Base-by-base conservation (phyloP, 352 stramenopile genomes). In the Pythium guiyangense region DNA sequence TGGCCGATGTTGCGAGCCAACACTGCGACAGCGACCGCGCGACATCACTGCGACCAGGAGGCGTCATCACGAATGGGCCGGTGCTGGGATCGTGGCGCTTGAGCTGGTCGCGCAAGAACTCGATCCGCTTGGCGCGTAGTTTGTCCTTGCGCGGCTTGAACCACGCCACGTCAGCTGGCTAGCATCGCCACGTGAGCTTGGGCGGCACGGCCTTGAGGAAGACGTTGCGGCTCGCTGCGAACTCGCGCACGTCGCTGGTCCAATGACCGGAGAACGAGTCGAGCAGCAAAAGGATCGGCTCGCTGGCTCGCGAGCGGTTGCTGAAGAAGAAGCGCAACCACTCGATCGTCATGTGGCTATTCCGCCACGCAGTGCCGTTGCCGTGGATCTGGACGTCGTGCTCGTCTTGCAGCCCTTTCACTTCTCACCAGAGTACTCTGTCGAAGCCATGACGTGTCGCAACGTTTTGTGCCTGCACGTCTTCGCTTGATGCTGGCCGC, bases 261-360 rank as follows among this genome's bases (percentile, higher is more conserved):
- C 64, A 79, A 31, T 74, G 70, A 3, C 50, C 61, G 4, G 57
- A 59, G 47, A 77, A 66, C 18, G 67, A 67, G 39, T 76, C 64
- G 27, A 64, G 58, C 4, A 72, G 31, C 4, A 79, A 46, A 14
- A 76, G 46, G 1, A 76, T 52, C 0, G 69, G 59, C 18, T 46
- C n/a, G 49, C 49, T 54, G 8, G 14, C 20, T 9, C 10, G 4
- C n/a, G 49, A 46, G 1, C 49, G 34, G 20, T 54, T 22, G 34
- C 44, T 53, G 40, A 72, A 74, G 54, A 70, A 57, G 49, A 48
- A 52, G 6, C 8, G 20, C 14, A 71, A 15, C 59, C 71, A 74
- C 6, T 18, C 12, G 1, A 67, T 8, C 6, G 63, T 66, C 1
- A 73, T 27, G 14, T 49, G 17, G 15, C 49, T 52, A 18, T 66